Evolutionary conservation across 345 rosid species (phyloP).

Genomic region (Bretschneidera sinensis): DNA sequence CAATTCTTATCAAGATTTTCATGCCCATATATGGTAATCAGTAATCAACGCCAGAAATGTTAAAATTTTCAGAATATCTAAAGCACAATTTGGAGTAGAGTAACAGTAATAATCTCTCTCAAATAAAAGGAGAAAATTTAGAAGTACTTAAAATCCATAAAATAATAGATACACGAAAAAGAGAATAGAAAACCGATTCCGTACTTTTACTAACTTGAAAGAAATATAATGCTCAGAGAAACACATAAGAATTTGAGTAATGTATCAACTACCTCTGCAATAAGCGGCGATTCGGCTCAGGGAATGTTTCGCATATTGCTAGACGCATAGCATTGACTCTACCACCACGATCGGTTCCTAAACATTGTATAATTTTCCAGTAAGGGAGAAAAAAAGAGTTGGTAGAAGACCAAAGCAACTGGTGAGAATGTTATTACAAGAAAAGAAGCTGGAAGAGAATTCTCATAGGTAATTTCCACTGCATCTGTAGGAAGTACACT

Average conservation of each 20-base stretch:
- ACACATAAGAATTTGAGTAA: constrained; percentile 3
- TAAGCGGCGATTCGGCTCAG: constrained; percentile 95
- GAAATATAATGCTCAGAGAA: constrained; percentile 4
- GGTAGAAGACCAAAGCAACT: constrained; percentile 1
- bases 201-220: neutral
- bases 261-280: constrained; percentile 65
- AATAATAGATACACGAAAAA: too few relatives aligned
- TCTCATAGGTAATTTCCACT: constrained; percentile 3
- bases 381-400: constrained; percentile 5
- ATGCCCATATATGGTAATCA: too few relatives aligned
- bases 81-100: too few relatives aligned
- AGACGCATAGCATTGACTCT: constrained; percentile 76
- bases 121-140: too few relatives aligned
- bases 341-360: constrained; percentile 67
- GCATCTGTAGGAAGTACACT: neutral
- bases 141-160: too few relatives aligned
- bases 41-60: neutral
- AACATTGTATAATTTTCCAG: constrained; percentile 12
- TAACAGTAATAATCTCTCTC: too few relatives aligned
- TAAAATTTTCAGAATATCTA: neutral
- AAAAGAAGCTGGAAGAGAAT: neutral
- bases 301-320: constrained; percentile 92
- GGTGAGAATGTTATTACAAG: neutral
- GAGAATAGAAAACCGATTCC: too few relatives aligned
- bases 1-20: neutral